A percentile compares a stretch with the other conserved stretches of the same genome.
Conservation (phyloP, 768 basidiomycete genomes). For the Lactarius evosmus region DNA sequence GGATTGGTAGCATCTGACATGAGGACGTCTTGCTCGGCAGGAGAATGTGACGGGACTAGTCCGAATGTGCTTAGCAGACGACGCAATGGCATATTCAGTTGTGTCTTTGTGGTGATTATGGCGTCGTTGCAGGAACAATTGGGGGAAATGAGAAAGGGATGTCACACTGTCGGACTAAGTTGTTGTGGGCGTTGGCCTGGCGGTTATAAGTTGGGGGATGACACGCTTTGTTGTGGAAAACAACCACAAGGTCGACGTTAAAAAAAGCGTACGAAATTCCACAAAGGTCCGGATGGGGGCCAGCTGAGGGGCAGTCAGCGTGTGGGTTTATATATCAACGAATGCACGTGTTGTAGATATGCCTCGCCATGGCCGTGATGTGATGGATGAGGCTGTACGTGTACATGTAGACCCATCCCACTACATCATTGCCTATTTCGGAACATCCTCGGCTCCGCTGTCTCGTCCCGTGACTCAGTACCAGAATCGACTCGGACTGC, state of each 20-base stretch:
- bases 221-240: slow-evolving; percentile 8
- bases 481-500: neutral
- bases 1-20: slow-evolving; percentile 8
- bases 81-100: slow-evolving; percentile 11
- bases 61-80: slow-evolving; percentile 10
- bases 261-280: slow-evolving; percentile 1
- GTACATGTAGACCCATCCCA: neutral
- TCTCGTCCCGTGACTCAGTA: neutral
- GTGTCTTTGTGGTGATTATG: slow-evolving; percentile 3
- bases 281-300: neutral
- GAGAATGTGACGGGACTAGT: neutral
- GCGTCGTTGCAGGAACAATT: neutral
- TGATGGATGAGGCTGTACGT: neutral
- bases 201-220: slow-evolving; percentile 8
- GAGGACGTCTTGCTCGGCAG: slow-evolving; percentile 4
- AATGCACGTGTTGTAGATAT: no score
- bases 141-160: neutral
- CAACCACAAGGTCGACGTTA: neutral
- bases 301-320: neutral
- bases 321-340: neutral
- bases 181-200: slow-evolving; percentile 3
- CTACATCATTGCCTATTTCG: neutral
- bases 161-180: slow-evolving; percentile 3
- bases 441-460: neutral
- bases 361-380: no score